Evolutionary conservation across 2,329 filamentous ascomycete genomes (phyloP).

Genomic region (Trichoderma guizhouense): DNA sequence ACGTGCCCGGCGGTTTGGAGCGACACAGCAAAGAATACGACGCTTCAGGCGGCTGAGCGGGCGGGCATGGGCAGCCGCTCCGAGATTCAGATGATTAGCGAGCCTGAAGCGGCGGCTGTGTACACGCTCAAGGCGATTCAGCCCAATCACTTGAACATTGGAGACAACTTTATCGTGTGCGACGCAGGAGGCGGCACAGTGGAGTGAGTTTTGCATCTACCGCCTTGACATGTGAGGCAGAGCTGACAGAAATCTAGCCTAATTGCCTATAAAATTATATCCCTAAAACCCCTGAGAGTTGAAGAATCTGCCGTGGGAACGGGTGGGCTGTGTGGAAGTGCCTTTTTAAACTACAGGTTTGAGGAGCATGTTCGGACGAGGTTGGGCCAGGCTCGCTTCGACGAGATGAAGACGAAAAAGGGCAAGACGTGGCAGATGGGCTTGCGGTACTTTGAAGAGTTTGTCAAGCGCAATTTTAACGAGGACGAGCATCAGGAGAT

Average conservation of each 20-base stretch:
- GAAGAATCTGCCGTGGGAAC: slow-evolving; percentile 79
- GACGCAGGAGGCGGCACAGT: slow-evolving; percentile 64
- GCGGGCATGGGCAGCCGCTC: slow-evolving; percentile 72
- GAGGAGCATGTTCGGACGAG: slow-evolving; percentile 70
- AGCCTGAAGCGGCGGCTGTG: slow-evolving; percentile 76
- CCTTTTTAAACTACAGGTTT: slow-evolving; percentile 77
- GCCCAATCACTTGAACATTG: slow-evolving; percentile 67
- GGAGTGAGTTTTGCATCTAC: slow-evolving; percentile 47
- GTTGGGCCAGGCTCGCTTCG: slow-evolving; percentile 64
- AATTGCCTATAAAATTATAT: slow-evolving; percentile 78
- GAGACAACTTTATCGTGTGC: slow-evolving; percentile 62
- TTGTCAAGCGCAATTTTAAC: slow-evolving; percentile 80
- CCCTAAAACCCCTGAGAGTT: slow-evolving; percentile 66
- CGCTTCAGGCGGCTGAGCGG: slow-evolving; percentile 70
- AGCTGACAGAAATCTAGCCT: slow-evolving; percentile 37
- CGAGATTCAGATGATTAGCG: slow-evolving; percentile 74
- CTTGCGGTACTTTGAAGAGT: slow-evolving; percentile 76
- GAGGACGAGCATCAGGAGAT: slow-evolving; percentile 74
- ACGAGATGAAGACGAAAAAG: slow-evolving; percentile 74
- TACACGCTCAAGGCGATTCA: slow-evolving; percentile 78
- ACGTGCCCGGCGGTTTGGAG: slow-evolving; percentile 84
- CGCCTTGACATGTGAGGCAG: neutral
- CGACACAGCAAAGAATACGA: slow-evolving; percentile 81
- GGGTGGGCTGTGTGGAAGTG: slow-evolving; percentile 72
- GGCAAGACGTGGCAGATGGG: slow-evolving; percentile 78